A percentile compares a stretch with the other conserved stretches of the same genome.
These are phyloP conservation scores for Pseudotulostoma volvatum DNA, from an alignment of 495 filamentous ascomycete species.

Conservation along the genomic window DNA sequence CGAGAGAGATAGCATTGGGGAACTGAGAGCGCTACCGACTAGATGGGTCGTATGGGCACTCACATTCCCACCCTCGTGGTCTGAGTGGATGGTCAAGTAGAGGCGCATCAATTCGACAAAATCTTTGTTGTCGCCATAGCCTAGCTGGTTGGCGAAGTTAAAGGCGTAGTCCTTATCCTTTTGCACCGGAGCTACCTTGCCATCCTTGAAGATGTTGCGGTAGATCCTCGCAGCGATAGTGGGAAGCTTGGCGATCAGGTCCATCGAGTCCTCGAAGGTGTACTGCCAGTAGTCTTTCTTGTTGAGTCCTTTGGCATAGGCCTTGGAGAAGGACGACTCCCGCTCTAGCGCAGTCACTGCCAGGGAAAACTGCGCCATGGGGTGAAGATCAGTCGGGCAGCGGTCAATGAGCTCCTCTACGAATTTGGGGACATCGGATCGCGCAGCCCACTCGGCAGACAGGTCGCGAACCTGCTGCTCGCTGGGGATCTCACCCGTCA, in stretches of 20 bases:
- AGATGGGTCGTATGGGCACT: slow-evolving; percentile 96
- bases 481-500: slow-evolving; percentile 90
- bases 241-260: slow-evolving; percentile 97
- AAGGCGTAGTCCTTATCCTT: slow-evolving; percentile 97
- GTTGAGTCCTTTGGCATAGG: slow-evolving; percentile 94
- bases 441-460: slow-evolving; percentile 96
- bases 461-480: slow-evolving; percentile 96
- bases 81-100: slow-evolving; percentile 97
- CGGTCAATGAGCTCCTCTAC: slow-evolving; percentile 98
- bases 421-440: slow-evolving; percentile 89
- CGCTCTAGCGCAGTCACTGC: slow-evolving; percentile 96
- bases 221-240: slow-evolving; percentile 97
- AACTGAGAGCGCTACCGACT: slow-evolving; percentile 92
- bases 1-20: slow-evolving; percentile 86
- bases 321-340: slow-evolving; percentile 92
- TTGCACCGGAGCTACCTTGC: slow-evolving; percentile 87
- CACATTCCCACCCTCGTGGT: slow-evolving; percentile 98
- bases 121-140: slow-evolving; percentile 86
- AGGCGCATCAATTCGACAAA: slow-evolving; percentile 96
- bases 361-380: slow-evolving; percentile 98
- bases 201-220: slow-evolving; percentile 98
- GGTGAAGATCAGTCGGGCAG: slow-evolving; percentile 95
- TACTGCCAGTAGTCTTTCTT: slow-evolving; percentile 99
- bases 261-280: slow-evolving; percentile 99
- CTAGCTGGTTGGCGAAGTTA: slow-evolving; percentile 98